Conservation (phyloP, 345 rosid species). For the Populus ilicifolia region DNA sequence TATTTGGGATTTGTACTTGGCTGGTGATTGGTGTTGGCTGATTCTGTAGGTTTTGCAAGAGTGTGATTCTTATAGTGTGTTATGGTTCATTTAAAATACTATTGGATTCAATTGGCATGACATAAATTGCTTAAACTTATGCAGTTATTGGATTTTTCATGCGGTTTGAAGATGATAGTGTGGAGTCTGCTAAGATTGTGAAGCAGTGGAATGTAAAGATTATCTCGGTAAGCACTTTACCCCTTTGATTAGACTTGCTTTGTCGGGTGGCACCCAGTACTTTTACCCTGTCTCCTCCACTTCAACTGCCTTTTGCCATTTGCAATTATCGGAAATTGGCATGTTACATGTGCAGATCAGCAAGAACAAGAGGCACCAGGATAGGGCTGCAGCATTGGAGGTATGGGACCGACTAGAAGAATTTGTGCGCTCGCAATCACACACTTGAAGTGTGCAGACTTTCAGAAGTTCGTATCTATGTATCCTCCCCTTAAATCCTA, state of each 20-base stretch:
- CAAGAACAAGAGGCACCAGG: constrained; percentile 93
- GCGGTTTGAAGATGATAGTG: constrained; percentile 96
- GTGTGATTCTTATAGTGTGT: neutral
- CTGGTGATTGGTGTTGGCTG: neutral
- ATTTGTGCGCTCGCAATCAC: constrained; percentile 81
- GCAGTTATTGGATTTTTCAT: constrained; percentile 88
- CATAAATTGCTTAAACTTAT: constrained; percentile 13
- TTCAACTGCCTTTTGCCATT: neutral
- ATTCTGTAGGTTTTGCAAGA: neutral
- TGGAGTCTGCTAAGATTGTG: constrained; percentile 85
- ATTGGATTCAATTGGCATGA: neutral
- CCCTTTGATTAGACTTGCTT: neutral
- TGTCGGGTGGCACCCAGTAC: constrained; percentile 6
- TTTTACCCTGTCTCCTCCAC: neutral
- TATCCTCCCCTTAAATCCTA: neutral
- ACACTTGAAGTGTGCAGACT: constrained; percentile 41
- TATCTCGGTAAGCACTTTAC: constrained; percentile 56
- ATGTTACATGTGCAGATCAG: constrained; percentile 56
- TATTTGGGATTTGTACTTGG: neutral
- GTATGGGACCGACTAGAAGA: constrained; percentile 94
- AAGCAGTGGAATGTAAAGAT: constrained; percentile 99
- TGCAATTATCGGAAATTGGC: neutral
- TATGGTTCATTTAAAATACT: neutral
- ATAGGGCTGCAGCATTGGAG: constrained; percentile 92
- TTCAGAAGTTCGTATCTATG: constrained; percentile 21